Evolutionary conservation across 768 basidiomycete genomes (phyloP), one percentile per base, ranked within the genome.

Genomic region (Suillus discolor): DNA sequence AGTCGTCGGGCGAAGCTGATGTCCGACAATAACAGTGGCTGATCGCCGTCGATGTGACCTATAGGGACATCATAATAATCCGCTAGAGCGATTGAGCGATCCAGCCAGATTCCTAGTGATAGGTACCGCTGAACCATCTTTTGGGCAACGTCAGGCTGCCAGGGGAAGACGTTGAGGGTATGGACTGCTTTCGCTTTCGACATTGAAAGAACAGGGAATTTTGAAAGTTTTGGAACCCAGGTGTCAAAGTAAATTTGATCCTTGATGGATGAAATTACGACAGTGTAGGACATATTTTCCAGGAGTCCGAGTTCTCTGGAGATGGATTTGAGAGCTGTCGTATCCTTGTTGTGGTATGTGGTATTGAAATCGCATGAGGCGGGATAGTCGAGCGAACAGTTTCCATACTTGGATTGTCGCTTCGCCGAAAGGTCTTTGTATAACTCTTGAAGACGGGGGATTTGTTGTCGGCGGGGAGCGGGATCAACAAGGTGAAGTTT

Each of bases 41-140:
- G 89, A 71, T 99, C 97, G 5, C 91, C 89, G 49, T 96, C 94
- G 45, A 98, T 84, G 73, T 99, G 95, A 20, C 97, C 95, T 16
- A 96, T 81, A 1, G 97, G 97, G 6, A 98, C 84, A 75, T 99
- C 94, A 72, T 94, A 96, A 71, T 97, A 96, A 68, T 91, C 86
- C 0, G 97, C 92, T 44, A 96, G 85, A 6, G 90, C 85, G 4
- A 93, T 83, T 69, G 90, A 84, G 28, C 90, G 85, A 71, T 93
- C 89, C 49, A 99, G 77, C 93, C 94, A 97, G 3, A 79, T 69
- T 0, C 94, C 92, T 47, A 94, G 77, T 42, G 82, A 82, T 25
- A 99, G 81, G 73, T 95, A 99, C 42, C 95, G 91, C 28, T 80
- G 84, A 63, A 97, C 76, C 89, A 99, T 91, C 75, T 92, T 93